Percentiles rank a stretch among this genome's conserved stretches.
phyloP scores from a whole-genome alignment of 2,329 filamentous ascomycete species.

The Exophiala xenobiotica region DNA sequence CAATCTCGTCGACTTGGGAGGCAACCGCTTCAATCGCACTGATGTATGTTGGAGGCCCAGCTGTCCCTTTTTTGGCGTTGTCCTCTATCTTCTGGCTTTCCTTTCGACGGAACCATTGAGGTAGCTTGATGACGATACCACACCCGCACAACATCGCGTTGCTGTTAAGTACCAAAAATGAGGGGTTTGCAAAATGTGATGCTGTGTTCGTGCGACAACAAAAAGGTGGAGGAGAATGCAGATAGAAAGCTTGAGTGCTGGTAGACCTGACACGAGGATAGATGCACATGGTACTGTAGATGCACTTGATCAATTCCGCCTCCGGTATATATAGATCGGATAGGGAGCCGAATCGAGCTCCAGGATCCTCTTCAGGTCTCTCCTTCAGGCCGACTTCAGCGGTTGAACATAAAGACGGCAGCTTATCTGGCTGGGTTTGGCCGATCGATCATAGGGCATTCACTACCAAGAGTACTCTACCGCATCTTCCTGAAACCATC shows the following conservation, averaged over 20 bases:
- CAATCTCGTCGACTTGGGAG: not conserved
- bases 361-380: slow-evolving; percentile 2
- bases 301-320: not conserved
- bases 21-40: slow-evolving; percentile 2
- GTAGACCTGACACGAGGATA: not conserved
- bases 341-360: slow-evolving; percentile 1
- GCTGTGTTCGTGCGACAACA: slow-evolving; percentile 1
- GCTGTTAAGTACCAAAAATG: not conserved
- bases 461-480: not conserved
- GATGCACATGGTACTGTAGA: not conserved
- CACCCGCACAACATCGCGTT: slow-evolving; percentile 1
- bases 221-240: not conserved
- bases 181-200: slow-evolving; percentile 2
- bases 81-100: not conserved
- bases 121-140: not conserved
- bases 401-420: slow-evolving; percentile 3
- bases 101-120: slow-evolving; percentile 2
- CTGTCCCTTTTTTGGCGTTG: not conserved
- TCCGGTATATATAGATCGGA: slow-evolving; percentile 1
- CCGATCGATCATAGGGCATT: not conserved
- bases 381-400: not conserved
- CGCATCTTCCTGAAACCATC: not conserved
- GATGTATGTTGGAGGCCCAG: slow-evolving; percentile 3
- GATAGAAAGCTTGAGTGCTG: slow-evolving; percentile 2
- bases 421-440: not conserved